These are phyloP conservation scores for Viola pubescens DNA, from an alignment of 441 rosid genomes.

Conservation along the genomic window DNA sequence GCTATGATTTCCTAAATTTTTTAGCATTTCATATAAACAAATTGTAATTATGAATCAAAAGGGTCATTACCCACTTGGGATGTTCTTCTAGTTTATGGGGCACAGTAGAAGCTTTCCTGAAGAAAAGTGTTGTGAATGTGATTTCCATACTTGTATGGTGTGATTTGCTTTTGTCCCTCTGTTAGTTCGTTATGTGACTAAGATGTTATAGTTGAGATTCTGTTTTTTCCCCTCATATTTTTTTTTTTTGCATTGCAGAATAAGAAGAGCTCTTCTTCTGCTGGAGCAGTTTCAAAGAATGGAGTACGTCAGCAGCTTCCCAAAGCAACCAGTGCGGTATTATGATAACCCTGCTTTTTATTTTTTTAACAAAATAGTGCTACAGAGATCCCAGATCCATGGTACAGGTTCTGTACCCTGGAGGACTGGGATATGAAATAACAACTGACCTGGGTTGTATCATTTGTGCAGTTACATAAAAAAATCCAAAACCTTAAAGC, in stretches of 20 bases:
- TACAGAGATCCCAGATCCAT: no score
- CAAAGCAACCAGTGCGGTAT: constrained; percentile 45
- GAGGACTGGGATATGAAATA: not conserved
- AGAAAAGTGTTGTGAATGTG: no score
- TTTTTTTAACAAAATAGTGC: not conserved
- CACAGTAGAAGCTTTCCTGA: no score
- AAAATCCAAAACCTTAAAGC: constrained; percentile 65
- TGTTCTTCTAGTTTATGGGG: no score
- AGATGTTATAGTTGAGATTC: no score
- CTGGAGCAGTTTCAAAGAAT: constrained; percentile 28
- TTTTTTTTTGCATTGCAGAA: constrained; percentile 35
- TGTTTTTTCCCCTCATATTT: constrained; percentile 13
- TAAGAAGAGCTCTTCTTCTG: constrained; percentile 39
- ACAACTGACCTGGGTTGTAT: constrained; percentile 11
- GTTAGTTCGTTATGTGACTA: no score
- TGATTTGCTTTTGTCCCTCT: not conserved
- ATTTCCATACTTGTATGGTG: no score
- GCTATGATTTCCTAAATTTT: no score
- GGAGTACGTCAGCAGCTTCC: constrained; percentile 28
- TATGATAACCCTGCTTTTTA: not conserved
- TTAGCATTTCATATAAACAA: no score
- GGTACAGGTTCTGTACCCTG: no score
- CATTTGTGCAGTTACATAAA: constrained; percentile 34
- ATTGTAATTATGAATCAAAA: no score
- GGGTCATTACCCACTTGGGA: no score